Evolutionary conservation across 805 yeast species (phyloP).

Genomic region (Teunomyces pallodes): DNA sequence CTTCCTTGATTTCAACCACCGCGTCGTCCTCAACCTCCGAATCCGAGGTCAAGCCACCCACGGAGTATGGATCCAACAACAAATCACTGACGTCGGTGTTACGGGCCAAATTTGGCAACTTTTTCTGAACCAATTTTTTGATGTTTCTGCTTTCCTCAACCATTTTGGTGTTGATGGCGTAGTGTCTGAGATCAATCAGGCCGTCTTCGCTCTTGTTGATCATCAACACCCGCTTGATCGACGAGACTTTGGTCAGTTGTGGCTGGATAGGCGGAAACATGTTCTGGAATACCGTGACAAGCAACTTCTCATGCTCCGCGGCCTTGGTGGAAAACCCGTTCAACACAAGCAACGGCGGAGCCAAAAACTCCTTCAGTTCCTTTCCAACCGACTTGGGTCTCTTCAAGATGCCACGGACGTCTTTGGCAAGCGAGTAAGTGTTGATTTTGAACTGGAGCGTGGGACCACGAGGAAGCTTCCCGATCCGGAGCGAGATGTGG

Average conservation of each 20-base stretch:
- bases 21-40: slow-evolving; percentile 93
- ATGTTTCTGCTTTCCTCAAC: slow-evolving; percentile 76
- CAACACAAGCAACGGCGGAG: slow-evolving; percentile 89
- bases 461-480: slow-evolving; percentile 92
- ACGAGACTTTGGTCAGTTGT: slow-evolving; percentile 65
- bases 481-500: slow-evolving; percentile 75
- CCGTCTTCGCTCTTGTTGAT: slow-evolving; percentile 74
- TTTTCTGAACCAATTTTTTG: slow-evolving; percentile 64
- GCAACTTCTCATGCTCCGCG: slow-evolving; percentile 69
- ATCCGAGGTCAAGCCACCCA: slow-evolving; percentile 81
- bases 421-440: slow-evolving; percentile 78
- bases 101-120: slow-evolving; percentile 68
- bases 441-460: slow-evolving; percentile 78
- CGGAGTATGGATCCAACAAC: slow-evolving; percentile 78
- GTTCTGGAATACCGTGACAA: slow-evolving; percentile 89
- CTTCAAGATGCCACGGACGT: slow-evolving; percentile 64
- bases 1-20: slow-evolving; percentile 56
- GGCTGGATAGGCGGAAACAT: slow-evolving; percentile 95
- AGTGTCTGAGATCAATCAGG: slow-evolving; percentile 82
- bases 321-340: slow-evolving; percentile 81
- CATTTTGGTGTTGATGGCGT: slow-evolving; percentile 78
- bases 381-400: slow-evolving; percentile 76
- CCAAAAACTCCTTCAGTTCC: slow-evolving; percentile 58
- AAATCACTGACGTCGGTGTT: slow-evolving; percentile 79
- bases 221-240: slow-evolving; percentile 83